Evolutionary conservation across 2,329 filamentous ascomycete genomes (phyloP), one percentile per base, ranked within the genome.

Genomic region (Mollisia scopiformis): DNA sequence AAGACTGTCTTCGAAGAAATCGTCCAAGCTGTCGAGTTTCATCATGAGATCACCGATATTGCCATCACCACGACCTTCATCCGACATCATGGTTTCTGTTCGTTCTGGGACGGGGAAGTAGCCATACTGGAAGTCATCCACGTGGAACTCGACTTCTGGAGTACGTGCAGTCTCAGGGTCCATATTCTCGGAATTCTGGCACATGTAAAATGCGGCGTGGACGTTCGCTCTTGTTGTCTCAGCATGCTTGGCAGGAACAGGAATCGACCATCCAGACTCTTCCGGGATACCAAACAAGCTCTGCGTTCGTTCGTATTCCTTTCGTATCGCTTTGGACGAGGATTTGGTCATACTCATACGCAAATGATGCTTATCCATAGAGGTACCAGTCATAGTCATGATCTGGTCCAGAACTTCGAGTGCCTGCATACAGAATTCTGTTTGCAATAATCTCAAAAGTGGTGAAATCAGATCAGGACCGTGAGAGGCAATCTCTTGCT

Each of bases 311-410:
- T 97, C 94, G 69, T 97, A 98, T 76, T 98, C 93, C 73, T 97
- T 98, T 52, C 92, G 88, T 53, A 95, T 90, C 0, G 90, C 87
- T 68, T 91, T 90, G 0, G 93, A 95, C 2, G 93, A 92, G 1
- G 91, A 88, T 13, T 91, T 89, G 5, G 93, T 93, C 92, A 99
- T 97, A 75, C 94, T 98, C 96, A 99, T 99, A 39, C 95, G 88
- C 61, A 99, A 79, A 72, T 98, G 93, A 69, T 97, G 92, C 69
- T 91, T 92, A 75, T 98, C 95, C 84, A 97, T 92, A 1, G 94
- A 90, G 31, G 91, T 93, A 4, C 92, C 91, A 0, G 93, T 93
- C 80, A 98, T 94, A 28, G 91, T 92, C 85, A 97, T 96, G 69
- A 98, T 95, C 66, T 94, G 91, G 75, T 99, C 95, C 61, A 99